Base-by-base conservation (phyloP, 169 alveolate genomes). In the Cyclospora cayetanensis region DNA sequence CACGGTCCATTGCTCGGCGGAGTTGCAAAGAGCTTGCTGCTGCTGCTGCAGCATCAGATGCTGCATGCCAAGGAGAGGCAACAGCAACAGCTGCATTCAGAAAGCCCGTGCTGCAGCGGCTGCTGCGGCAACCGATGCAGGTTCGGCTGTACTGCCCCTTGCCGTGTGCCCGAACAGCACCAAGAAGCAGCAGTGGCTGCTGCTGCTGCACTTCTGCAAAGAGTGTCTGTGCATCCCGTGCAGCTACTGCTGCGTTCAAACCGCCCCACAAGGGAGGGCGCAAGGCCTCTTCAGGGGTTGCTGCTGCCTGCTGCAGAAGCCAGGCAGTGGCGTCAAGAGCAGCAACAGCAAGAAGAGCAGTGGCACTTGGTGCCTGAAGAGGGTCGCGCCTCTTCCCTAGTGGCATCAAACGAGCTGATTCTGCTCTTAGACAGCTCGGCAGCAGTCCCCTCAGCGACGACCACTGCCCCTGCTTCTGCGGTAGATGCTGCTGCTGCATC, bases 401-500 rank as follows among this genome's bases (percentile, higher is more conserved):
- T 41, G 39, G 27, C 68, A 25, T 41, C 86, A 43, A 29, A 31
- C 15, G 86, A 76, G 41, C 68, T 76, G 34, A 35, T 42, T 25
- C 66, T 76, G 35, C 86, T 76, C 46, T 50, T 53, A 20, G 37
- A 34, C 11, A 18, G 25, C 9, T 52, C 52, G 20, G 90, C 60
- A 2, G 76, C 90, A 80, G 72, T 55, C 50, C 55, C 55, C 50
- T 72, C 42, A 80, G 90, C 90, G 53, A 35, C 74, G 11, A 9
- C 39, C 2, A 35, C 55, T 18, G 53, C 53, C 37, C 27, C 76
- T 34, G 74, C 76, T 31, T 50, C 89, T 52, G 74, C 76, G 46
- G 89, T 53, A 12, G 89, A 46, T 3, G 89, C 46, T 4, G 74
- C 89, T 50, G 89, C 74, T 50, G 89, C 89, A 80, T 50, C 76